A percentile compares a stretch with the other conserved stretches of the same genome.
Evolutionary conservation across 257 asterid species (phyloP).

Genomic region (Nemophila menziesii): DNA sequence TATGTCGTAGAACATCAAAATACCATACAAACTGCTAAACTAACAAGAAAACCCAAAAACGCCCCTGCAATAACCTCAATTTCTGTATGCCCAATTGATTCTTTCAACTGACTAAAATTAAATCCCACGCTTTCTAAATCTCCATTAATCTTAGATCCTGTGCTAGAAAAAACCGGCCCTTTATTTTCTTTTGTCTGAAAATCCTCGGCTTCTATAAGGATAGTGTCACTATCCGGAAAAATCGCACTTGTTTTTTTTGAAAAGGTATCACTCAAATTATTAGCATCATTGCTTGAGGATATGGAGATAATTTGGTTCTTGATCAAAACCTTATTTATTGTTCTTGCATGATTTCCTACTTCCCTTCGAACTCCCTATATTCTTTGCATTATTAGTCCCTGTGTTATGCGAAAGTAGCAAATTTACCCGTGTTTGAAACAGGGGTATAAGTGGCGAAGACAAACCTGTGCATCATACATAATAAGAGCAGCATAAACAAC

Average conservation of each 20-base stretch:
- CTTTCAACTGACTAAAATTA: conserved; percentile 35
- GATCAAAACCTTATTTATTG: conserved; percentile 38
- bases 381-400: no score
- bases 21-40: conserved; percentile 36
- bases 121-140: conserved; percentile 14
- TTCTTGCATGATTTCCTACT: conserved; percentile 81
- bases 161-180: conserved; percentile 4
- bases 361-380: conserved; percentile 89
- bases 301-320: conserved; percentile 18
- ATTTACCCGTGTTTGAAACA: no score
- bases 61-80: conserved; percentile 84
- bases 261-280: conserved; percentile 19
- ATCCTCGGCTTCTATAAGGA: conserved; percentile 16
- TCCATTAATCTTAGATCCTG: conserved; percentile 13
- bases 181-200: conserved; percentile 20
- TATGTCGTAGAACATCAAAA: not conserved
- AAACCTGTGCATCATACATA: conserved; percentile 95
- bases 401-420: no score
- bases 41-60: conserved; percentile 62
- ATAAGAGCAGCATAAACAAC: conserved; percentile 69
- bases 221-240: conserved; percentile 19
- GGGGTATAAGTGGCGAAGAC: conserved; percentile 11
- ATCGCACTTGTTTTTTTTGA: conserved; percentile 24
- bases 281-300: conserved; percentile 21
- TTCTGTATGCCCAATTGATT: conserved; percentile 83